These are phyloP conservation scores for Saccharomyces hybrid DNA, from an alignment of 1,139 yeast genomes.

Conservation along the genomic window DNA sequence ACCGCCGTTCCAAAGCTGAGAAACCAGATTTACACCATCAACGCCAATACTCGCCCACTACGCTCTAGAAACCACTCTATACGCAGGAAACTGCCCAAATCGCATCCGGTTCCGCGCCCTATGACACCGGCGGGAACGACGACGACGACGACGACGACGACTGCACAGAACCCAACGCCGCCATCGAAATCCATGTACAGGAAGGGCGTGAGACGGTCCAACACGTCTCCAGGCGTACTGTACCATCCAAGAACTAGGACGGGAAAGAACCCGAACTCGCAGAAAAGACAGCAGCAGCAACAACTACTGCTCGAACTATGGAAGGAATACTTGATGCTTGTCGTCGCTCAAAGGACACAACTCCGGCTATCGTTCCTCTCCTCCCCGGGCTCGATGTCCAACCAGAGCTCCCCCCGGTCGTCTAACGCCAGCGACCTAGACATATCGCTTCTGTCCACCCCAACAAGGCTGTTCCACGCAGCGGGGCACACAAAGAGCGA, in stretches of 20 bases:
- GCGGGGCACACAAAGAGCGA: background rate
- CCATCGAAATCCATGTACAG: background rate
- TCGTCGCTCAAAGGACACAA: constrained; percentile 24
- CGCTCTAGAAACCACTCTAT: background rate
- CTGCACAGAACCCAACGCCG: background rate
- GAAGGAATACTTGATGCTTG: constrained; percentile 25
- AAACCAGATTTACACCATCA: background rate
- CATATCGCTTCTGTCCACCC: background rate
- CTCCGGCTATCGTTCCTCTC: constrained; percentile 21
- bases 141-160: background rate
- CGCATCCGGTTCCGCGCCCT: background rate
- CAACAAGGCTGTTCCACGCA: background rate
- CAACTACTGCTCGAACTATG: constrained; percentile 16
- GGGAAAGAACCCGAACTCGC: constrained; percentile 1
- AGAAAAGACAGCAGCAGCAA: background rate
- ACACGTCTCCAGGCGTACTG: constrained; percentile 2
- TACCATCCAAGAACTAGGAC: background rate
- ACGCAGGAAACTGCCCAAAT: background rate
- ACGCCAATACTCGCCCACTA: background rate
- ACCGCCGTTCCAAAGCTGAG: background rate
- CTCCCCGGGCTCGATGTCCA: constrained; percentile 1
- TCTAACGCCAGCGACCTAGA: constrained; percentile 3
- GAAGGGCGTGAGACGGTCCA: background rate
- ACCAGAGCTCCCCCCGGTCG: background rate
- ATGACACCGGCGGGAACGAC: background rate